A percentile compares a stretch with the other conserved stretches of the same genome.
Conservation (phyloP, 345 rosid genomes). For the Cardiospermum halicacabum region DNA sequence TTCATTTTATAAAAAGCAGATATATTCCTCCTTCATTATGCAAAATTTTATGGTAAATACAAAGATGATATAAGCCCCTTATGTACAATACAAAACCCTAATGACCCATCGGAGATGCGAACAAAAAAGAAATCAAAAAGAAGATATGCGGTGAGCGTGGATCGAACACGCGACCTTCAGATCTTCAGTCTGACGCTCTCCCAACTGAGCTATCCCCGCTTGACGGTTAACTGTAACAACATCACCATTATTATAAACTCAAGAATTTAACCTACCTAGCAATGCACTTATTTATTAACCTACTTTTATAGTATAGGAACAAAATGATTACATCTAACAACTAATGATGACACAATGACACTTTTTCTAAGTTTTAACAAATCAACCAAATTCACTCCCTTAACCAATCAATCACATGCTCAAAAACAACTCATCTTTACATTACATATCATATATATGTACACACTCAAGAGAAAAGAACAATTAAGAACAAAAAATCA, state of each 20-base stretch:
- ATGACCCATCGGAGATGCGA: too few relatives aligned
- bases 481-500: not conserved
- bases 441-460: not conserved
- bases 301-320: not conserved
- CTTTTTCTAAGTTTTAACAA: not conserved
- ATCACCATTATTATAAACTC: too few relatives aligned
- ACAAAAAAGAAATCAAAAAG: not conserved
- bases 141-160: constrained; percentile 92
- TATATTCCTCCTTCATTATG: too few relatives aligned
- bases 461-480: not conserved
- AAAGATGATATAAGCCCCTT: too few relatives aligned
- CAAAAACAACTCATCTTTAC: not conserved
- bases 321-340: not conserved
- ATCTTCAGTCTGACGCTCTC: constrained; percentile 99
- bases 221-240: not conserved
- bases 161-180: constrained; percentile 99
- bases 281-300: too few relatives aligned
- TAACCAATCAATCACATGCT: not conserved
- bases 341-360: not conserved
- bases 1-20: too few relatives aligned
- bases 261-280: too few relatives aligned
- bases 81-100: too few relatives aligned
- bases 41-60: too few relatives aligned
- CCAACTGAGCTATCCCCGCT: constrained; percentile 94
- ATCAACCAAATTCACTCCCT: not conserved